Conservation (phyloP, 1,284 basidiomycete genomes). For the Tilletiopsis washingtonensis region DNA sequence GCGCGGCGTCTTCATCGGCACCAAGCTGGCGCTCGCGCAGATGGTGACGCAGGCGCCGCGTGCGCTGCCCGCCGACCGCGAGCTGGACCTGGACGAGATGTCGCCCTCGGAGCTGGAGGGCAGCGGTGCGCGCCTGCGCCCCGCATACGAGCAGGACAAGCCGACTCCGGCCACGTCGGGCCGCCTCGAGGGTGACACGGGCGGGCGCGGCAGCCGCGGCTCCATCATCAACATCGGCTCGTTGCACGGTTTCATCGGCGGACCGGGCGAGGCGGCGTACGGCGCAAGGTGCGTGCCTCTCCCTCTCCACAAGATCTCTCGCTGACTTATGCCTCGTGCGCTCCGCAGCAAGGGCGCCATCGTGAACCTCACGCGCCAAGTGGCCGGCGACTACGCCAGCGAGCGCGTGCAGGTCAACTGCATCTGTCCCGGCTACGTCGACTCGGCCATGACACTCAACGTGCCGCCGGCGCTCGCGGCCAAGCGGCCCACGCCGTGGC, state of each 20-base stretch:
- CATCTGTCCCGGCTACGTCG: constrained; percentile 20
- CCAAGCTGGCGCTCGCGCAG: constrained; percentile 17
- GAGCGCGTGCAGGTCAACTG: constrained; percentile 21
- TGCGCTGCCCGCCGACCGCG: constrained; percentile 16
- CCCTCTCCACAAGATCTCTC: too few species aligned
- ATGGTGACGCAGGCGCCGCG: constrained; percentile 21
- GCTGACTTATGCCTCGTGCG: too few species aligned
- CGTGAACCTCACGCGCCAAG: constrained; percentile 15
- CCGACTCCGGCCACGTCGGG: constrained; percentile 14
- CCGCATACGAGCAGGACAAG: constrained; percentile 7
- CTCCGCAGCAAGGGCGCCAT: constrained; percentile 20
- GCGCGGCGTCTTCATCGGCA: constrained; percentile 20
- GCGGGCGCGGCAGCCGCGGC: constrained; percentile 18
- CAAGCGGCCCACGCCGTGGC: constrained; percentile 17
- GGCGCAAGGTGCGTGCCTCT: constrained; percentile 6
- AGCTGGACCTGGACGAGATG: constrained; percentile 21
- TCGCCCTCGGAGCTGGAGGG: constrained; percentile 2
- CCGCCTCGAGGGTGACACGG: constrained; percentile 11
- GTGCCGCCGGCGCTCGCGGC: constrained; percentile 12
- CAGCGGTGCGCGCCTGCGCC: constrained; percentile 6
- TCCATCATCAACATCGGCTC: constrained; percentile 22
- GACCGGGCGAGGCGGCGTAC: constrained; percentile 20
- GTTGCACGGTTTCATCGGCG: constrained; percentile 23
- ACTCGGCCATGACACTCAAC: constrained; percentile 19
- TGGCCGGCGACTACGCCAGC: constrained; percentile 22